Base-by-base conservation (phyloP, 2,329 filamentous ascomycete species). In the Parascedosporium putredinis region DNA sequence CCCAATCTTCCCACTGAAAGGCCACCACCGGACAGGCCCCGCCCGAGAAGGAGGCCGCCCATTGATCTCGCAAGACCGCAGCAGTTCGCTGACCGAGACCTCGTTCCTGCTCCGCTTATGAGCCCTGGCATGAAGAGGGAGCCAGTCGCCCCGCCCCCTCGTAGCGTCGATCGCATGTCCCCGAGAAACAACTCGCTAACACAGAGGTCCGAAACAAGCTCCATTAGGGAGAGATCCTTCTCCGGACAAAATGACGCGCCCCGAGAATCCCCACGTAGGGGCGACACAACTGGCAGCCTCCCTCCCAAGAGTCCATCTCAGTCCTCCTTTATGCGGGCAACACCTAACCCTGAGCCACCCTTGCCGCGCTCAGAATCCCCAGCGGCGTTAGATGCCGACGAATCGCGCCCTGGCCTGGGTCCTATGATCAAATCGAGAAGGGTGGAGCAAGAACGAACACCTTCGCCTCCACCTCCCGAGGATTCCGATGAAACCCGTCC, bases 381-480 rank as follows among this genome's bases (percentile, higher is more conserved):
- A 45, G 43, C 45, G 5, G 10, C 40, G 3, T 16, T 54, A 2
- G 61, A 62, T 5, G 54, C 58, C 3, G 69, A 73, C 48, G 72
- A 75, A 3, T 59, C 54, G 5, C 68, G 86, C 14, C 88, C 88
- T 16, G 89, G 88, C 1, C 74, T 95, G 5, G 88, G 88, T 0
- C 87, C 90, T 2, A 95, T 95, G 90, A 84, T 96, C 58, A 91
- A 88, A 65, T 81, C 42, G 14, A 45, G 42, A 18, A 25, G 23
- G 42, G 42, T 14, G 2, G 20, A 74, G 51, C 40, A n/a, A 38
- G 29, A 42, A 49, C 22, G 14, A 22, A 24, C 44, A 23, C 16
- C 23, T 16, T 24, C 46, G 2, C 46, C 40, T 9, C 22, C 27
- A 10, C 16, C 46, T n/a, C 47, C 50, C 4, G 51, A 52, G 5